These are phyloP conservation scores for Hypericum androsaemum DNA, from an alignment of 345 rosid species.

Conservation along the genomic window DNA sequence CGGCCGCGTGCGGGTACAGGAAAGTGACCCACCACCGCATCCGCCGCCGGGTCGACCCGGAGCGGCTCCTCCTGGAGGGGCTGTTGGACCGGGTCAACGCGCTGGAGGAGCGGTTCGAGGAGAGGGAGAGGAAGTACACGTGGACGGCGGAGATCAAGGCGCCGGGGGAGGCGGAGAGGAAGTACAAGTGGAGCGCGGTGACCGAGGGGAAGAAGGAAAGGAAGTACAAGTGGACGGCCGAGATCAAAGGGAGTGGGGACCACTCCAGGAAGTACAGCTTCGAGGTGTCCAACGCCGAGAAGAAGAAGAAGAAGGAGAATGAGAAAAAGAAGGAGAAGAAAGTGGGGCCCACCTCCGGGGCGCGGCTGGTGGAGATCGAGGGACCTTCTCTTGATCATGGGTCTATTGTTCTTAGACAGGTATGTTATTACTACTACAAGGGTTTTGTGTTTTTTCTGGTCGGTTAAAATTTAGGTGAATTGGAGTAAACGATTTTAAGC, in stretches of 20 bases:
- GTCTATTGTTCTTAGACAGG: constrained; percentile 51
- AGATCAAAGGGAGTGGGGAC: constrained; percentile 57
- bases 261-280: constrained; percentile 46
- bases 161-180: background rate
- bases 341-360: constrained; percentile 25
- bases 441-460: too few relatives aligned
- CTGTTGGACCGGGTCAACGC: constrained; percentile 60
- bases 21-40: too few relatives aligned
- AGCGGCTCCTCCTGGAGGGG: constrained; percentile 39
- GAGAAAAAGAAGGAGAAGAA: constrained; percentile 17
- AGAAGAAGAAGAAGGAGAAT: constrained; percentile 25
- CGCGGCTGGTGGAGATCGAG: constrained; percentile 63
- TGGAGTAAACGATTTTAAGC: too few relatives aligned
- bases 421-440: constrained; percentile 9
- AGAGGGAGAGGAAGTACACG: constrained; percentile 20
- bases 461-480: too few relatives aligned
- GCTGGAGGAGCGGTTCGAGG: constrained; percentile 4
- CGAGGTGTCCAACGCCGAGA: constrained; percentile 41
- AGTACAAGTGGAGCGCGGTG: background rate
- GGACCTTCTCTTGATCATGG: constrained; percentile 41
- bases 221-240: constrained; percentile 65
- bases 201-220: constrained; percentile 17
- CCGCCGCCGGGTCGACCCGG: constrained; percentile 35
- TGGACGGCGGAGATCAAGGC: constrained; percentile 16
- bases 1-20: too few relatives aligned